Conservation (phyloP, 2,329 filamentous ascomycete genomes). For the Trichophyton verrucosum region DNA sequence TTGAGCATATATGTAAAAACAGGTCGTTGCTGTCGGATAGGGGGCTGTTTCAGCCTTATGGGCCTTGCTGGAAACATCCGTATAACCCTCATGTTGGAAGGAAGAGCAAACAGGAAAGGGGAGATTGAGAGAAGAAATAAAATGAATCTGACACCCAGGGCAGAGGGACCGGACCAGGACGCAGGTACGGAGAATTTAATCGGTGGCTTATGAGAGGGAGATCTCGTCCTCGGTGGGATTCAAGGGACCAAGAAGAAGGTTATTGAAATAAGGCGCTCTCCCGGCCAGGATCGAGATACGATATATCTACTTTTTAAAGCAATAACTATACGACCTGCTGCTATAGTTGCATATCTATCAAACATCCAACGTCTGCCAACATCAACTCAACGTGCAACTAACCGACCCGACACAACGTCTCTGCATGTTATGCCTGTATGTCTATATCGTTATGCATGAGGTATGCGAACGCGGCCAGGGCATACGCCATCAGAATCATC, state of each 20-base stretch:
- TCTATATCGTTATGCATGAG: too few species aligned
- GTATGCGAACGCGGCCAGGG: not conserved
- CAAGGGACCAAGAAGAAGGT: too few species aligned
- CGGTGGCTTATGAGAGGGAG: not conserved
- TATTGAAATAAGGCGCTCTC: too few species aligned
- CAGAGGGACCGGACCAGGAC: not conserved
- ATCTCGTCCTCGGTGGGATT: not conserved
- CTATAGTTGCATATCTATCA: too few species aligned
- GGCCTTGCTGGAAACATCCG: not conserved
- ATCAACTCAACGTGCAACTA: too few species aligned
- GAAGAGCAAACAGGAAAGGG: not conserved
- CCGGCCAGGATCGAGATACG: too few species aligned
- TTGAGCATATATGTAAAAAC: too few species aligned
- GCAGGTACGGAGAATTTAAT: not conserved
- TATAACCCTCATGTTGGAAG: not conserved
- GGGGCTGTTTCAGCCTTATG: not conserved
- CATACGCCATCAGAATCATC: not conserved
- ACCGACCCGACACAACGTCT: too few species aligned
- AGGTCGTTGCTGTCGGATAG: not conserved
- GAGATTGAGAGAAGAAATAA: not conserved
- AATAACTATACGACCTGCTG: too few species aligned
- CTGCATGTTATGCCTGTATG: too few species aligned
- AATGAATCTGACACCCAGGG: not conserved
- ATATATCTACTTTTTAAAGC: too few species aligned
- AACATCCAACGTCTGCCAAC: too few species aligned